Base-by-base conservation (phyloP, 164 flowering plant genomes). In the Vitis cinerea region DNA sequence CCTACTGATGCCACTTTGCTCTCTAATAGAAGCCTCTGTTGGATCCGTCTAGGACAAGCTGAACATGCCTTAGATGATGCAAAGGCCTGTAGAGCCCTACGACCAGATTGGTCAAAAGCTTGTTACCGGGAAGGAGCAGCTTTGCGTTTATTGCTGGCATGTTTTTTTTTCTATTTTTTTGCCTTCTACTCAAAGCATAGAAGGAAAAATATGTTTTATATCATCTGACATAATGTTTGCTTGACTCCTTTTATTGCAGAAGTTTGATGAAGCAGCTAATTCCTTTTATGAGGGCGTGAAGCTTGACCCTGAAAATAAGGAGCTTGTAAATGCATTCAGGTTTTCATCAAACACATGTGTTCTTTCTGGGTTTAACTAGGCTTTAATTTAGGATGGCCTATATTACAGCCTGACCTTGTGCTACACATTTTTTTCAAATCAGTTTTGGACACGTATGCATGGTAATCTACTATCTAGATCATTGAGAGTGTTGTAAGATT, bases 11-110 rank as follows among this genome's bases (percentile, higher is more conserved):
- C 83, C 27, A 80, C 87, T 12, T 72, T 92, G 63, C 71, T 82
- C 68, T 96, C 99, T n/a, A 96, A 96, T 73, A 82, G 99, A 83
- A 96, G 99, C 72, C 96, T 93, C 71, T 93, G 98, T 75, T 93
- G 98, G 97, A 52, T 92, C 10, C 89, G 90, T 17, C 67, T 89
- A 52, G 98, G 97, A 37, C 98, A 96, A 83, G 90, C 92, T 56
- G 99, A 92, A 13, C 94, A 85, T 47, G 98, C 99, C 23, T 81
- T 96, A 66, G 80, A 83, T 53, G 99, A 96, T 87, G 99, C 98
- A 29, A 88, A 84, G 82, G 82, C 83, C 9, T 96, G 98, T 78
- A 88, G 95, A 81, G 86, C 71, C 61, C 80, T 92, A 15, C 86
- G 86, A 70, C 97, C 97, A 37, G 91, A 92, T 70, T 96, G 99